Evolutionary conservation across 2,329 filamentous ascomycete genomes (phyloP), one percentile per base, ranked within the genome.

Genomic region (Pseudofabraea citricarpa): DNA sequence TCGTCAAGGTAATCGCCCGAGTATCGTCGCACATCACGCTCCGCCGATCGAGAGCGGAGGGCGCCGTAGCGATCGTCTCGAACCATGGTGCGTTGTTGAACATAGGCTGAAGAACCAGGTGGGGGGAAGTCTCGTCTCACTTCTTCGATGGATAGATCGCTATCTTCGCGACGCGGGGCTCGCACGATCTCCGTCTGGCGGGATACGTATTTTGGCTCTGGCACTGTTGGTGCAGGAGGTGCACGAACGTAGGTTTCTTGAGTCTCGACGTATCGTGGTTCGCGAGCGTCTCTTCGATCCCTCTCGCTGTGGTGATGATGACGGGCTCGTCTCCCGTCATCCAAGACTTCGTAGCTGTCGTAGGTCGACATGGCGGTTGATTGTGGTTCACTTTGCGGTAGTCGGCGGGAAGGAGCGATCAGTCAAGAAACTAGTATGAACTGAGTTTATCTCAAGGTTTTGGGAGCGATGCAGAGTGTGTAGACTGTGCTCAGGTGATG

Each of bases 41-140:
- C 82, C 44, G 75, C 76, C 6, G 84, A 87, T 55, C 81, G 76
- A 54, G 83, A 72, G 45, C 83, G 77, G 53, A 74, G 58, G 64
- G 58, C 43, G 49, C 55, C 58, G 52, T 61, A 63, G 48, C 58
- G 56, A 46, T 61, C 54, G 38, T 56, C 53, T 48, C 57, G 52
- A 45, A 47, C 50, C 45, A 55, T 45, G 31, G 50, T 46, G 23
- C 56, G 48, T 41, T 52, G 52, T 35, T 49, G 47, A 43, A 39
- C 42, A 26, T 57, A 57, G 38, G 44, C 51, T 27, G 43, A 53
- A 21, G 49, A 47, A 8, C 45, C 49, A 12, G 58, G 81, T 6
- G 88, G 87, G 23, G 87, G 87, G 57, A 94, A 95, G 55, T 94
- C 87, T 53, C 89, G 82, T 51, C 81, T 80, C 47, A 94, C 81